A percentile compares a stretch with the other conserved stretches of the same genome.
Conservation (phyloP, 2,329 filamentous ascomycete species). For the Hypoxylon sp. region DNA sequence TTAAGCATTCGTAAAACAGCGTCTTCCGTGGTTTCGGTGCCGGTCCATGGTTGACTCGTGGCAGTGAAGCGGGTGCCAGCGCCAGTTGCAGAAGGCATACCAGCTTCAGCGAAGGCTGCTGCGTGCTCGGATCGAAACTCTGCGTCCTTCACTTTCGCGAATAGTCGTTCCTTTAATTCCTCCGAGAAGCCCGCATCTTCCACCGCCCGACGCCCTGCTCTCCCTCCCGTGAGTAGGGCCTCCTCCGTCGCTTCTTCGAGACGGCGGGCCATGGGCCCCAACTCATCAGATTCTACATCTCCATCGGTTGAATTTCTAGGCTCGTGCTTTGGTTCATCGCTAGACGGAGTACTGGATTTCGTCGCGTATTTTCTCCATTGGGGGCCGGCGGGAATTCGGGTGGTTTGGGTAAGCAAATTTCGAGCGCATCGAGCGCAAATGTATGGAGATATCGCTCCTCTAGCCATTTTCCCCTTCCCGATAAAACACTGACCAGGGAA, state of each 20-base stretch:
- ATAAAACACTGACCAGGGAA: conserved; percentile 1
- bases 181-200: conserved; percentile 76
- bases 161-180: conserved; percentile 71
- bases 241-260: conserved; percentile 76
- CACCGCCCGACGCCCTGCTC: conserved; percentile 70
- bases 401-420: conserved; percentile 11
- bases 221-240: conserved; percentile 71
- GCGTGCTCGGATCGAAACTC: conserved; percentile 68
- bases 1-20: conserved; percentile 87
- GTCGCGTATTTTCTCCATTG: conserved; percentile 36
- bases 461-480: conserved; percentile 47
- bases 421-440: conserved; percentile 47
- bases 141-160: conserved; percentile 70
- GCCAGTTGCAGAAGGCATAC: conserved; percentile 71
- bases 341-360: conserved; percentile 7
- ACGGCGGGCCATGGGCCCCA: conserved; percentile 69
- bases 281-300: conserved; percentile 49
- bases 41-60: conserved; percentile 80
- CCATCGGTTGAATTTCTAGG: conserved; percentile 14
- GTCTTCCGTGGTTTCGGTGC: conserved; percentile 81
- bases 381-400: background rate
- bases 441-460: conserved; percentile 33
- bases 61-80: conserved; percentile 78
- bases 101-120: conserved; percentile 64
- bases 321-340: conserved; percentile 20